Conservation (phyloP, 768 basidiomycete species). For the Amanita subjunquillea region DNA sequence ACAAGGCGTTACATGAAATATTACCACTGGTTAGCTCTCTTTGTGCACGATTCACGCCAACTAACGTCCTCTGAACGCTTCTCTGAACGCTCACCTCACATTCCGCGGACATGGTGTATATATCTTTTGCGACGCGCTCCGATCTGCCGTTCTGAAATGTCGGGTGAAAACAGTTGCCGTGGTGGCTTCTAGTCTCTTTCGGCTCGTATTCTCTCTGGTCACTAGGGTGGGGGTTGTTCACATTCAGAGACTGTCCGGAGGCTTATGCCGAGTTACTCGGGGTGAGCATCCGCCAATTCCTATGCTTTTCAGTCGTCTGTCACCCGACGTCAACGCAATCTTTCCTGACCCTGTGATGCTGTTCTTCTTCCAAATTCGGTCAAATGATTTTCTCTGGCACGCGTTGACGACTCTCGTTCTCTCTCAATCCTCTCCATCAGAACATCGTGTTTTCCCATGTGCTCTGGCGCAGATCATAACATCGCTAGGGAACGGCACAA, state of each 20-base stretch:
- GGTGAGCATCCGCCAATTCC: conserved; percentile 20
- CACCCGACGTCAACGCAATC: neutral
- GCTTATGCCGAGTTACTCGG: conserved; percentile 61
- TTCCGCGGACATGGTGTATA: too few relatives aligned
- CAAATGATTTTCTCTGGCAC: neutral
- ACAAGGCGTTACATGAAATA: conserved; percentile 34
- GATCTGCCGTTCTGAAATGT: neutral
- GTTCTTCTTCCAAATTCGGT: neutral
- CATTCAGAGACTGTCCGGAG: conserved; percentile 71
- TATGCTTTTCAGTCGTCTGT: neutral
- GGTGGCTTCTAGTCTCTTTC: conserved; percentile 74
- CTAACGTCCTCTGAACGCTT: neutral
- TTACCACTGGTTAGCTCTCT: conserved; percentile 45
- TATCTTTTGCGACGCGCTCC: too few relatives aligned
- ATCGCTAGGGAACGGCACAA: neutral
- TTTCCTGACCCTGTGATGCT: neutral
- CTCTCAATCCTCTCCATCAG: neutral
- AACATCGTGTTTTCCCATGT: neutral
- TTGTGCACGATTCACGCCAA: neutral
- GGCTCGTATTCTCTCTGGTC: conserved; percentile 74
- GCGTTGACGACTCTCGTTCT: neutral
- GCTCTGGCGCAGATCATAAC: neutral
- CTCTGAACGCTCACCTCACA: too few relatives aligned
- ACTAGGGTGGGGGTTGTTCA: conserved; percentile 65
- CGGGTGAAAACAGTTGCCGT: conserved; percentile 47